Base-by-base conservation (phyloP, 169 alveolate genomes). In the Plasmodium cynomolgi region DNA sequence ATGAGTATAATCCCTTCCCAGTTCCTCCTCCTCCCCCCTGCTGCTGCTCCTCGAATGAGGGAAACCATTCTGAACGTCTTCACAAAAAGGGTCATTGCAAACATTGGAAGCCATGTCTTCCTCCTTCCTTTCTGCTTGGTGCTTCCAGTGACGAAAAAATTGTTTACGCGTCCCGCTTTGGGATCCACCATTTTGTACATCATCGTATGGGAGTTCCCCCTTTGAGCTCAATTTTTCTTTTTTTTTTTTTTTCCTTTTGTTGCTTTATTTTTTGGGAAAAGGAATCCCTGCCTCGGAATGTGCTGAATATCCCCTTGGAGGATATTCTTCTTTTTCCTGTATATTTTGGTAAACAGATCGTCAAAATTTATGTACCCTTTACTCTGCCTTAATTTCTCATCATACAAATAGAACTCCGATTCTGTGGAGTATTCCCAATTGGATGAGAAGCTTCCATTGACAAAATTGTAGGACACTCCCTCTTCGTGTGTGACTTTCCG, bases 321-420 rank as follows among this genome's bases (percentile, higher is more conserved):
- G 23, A 90, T 68, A 33, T 44, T 58, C 56, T 20, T 80, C 71
- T 90, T 91, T 54, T 91, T 91, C 62, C 29, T 82, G 56, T 91
- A 74, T 91, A 91, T 91, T 91, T 91, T 91, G 33, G 91, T 72
- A 29, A 91, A 91, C 33, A 91, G 62, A 34, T 91, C 92, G 41
- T 91, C 84, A 73, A 91, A 91, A 37, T 91, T 91, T 80, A 90
- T 90, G 56, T 33, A 9, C 73, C 83, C 72, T 31, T 81, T 81
- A 15, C 47, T 81, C 72, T 62, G n/a, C 41, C 17, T 58, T 58
- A 68, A 11, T 26, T 68, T 44, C 1, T 54, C 50, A 13, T n/a
- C 77, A 90, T 80, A 90, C 44, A 80, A 50, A 26, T 15, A 50
- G 62, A 50, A 37, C 37, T 81, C 92, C 20, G 81, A 62, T 39